Conservation (phyloP, 495 filamentous ascomycete species). For the Podospora appendiculata region DNA sequence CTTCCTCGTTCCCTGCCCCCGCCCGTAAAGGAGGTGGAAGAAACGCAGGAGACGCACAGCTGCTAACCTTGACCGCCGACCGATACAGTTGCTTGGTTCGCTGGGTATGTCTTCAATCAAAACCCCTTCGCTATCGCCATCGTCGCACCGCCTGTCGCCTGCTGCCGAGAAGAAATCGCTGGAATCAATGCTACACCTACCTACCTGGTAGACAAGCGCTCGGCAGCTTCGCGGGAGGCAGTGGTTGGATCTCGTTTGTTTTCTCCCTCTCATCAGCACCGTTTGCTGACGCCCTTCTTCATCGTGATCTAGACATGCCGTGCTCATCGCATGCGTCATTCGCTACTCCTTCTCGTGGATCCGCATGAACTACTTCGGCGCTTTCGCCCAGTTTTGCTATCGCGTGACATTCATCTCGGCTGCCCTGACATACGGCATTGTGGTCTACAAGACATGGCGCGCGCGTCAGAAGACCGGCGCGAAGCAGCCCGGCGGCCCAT, state of each 20-base stretch:
- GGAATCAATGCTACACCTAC: too few species aligned
- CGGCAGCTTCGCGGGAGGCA: too few species aligned
- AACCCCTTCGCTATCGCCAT: background rate
- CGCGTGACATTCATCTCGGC: conserved; percentile 84
- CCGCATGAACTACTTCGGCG: conserved; percentile 69
- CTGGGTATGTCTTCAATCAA: conserved; percentile 56
- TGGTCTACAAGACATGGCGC: conserved; percentile 96
- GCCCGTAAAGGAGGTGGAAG: conserved; percentile 5
- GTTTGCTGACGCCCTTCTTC: background rate
- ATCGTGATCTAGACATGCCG: conserved; percentile 56
- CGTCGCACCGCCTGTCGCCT: background rate
- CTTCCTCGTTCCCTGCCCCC: background rate
- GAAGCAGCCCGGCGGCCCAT: conserved; percentile 44
- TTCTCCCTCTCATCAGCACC: background rate
- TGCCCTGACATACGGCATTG: conserved; percentile 90
- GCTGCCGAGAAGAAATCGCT: background rate
- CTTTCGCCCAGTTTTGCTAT: conserved; percentile 72
- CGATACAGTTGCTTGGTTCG: conserved; percentile 67
- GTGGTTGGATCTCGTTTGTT: too few species aligned
- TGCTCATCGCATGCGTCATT: conserved; percentile 70
- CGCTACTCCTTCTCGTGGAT: conserved; percentile 78
- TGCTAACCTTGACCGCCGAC: conserved; percentile 16
- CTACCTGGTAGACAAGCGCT: background rate
- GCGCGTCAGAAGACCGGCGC: conserved; percentile 63
- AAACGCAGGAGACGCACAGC: background rate